Percentiles rank a stretch among this genome's conserved stretches.
Evolutionary conservation across 1,284 basidiomycete genomes (phyloP).

Genomic region (Kalmanozyma brasiliensis): DNA sequence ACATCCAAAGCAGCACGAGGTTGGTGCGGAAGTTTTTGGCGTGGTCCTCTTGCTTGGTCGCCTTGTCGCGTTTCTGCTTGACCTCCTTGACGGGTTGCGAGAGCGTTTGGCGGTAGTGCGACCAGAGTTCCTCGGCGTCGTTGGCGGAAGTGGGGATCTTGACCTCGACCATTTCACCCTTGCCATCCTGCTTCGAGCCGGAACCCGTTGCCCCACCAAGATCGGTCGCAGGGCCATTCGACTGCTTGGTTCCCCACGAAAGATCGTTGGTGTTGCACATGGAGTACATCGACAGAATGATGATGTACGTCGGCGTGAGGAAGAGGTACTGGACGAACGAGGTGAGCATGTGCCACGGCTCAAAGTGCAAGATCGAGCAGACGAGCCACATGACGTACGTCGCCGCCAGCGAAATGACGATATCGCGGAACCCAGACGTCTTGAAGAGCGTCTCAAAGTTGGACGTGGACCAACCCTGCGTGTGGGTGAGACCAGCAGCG

Average conservation of each 20-base stretch:
- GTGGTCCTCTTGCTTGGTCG: constrained; percentile 59
- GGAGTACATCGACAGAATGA: constrained; percentile 64
- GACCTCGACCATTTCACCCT: constrained; percentile 59
- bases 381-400: constrained; percentile 66
- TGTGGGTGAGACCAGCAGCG: constrained; percentile 28
- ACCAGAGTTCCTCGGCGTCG: constrained; percentile 63
- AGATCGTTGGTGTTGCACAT: constrained; percentile 66
- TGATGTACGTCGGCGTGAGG: constrained; percentile 62
- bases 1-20: constrained; percentile 83
- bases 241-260: constrained; percentile 66
- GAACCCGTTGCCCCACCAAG: constrained; percentile 55
- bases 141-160: constrained; percentile 58
- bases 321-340: constrained; percentile 64
- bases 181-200: constrained; percentile 45
- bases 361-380: constrained; percentile 58
- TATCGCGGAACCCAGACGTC: constrained; percentile 57
- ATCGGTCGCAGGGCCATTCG: constrained; percentile 55
- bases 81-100: constrained; percentile 39
- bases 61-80: constrained; percentile 51
- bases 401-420: constrained; percentile 64
- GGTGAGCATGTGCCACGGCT: constrained; percentile 67
- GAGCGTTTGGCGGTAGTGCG: constrained; percentile 63
- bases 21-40: constrained; percentile 83
- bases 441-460: constrained; percentile 43
- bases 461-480: constrained; percentile 21